Evolutionary conservation across 331 rosid species (phyloP), one percentile per base, ranked within the genome.

Genomic region (Phaseolus coccineus): DNA sequence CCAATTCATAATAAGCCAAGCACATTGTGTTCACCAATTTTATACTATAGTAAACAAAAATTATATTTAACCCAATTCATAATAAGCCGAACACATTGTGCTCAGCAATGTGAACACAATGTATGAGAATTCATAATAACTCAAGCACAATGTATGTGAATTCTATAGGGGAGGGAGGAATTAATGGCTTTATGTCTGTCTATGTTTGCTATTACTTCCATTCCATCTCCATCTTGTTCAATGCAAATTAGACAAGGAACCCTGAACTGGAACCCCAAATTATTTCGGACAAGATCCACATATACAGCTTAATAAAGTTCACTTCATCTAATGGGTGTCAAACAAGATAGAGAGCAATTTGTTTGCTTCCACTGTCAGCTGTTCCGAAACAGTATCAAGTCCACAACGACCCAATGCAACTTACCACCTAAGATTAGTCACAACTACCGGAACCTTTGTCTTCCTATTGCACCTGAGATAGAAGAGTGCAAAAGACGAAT

Each of bases 181-280:
- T 46, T 31, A 88, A 71, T 0, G 84, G 89, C 5, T 91, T 73
- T 52, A 85, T 12, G 63, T 82, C 88, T 8, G 64, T 84, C 89
- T 57, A 81, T 88, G 19, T 8, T 55, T 2, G 82, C 88, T 68
- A 72, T 84, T 84, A 84, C 77, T 31, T 81, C 80, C 83, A 88
- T 83, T 69, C 74, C 58, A 69, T 67, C 74, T 74, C 87, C 80
- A 64, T 80, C 76, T 79, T 47, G 63, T 68, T 56, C 73, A 74
- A 51, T 67, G 22, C 75, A 81, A 33, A 35, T 63, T 30, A 78
- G 80, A 55, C 81, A 67, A 66, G 28, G 64, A 69, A 55, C 5
- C 33, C 35, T 69, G 62, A 9, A 55, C 62, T 24, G 40, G 66
- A 15, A 46, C 35, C 64, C 31, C 59, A 44, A 52, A 71, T 77